phyloP scores from a whole-genome alignment of 495 filamentous ascomycete genomes.

The Amniculicola lignicola region DNA sequence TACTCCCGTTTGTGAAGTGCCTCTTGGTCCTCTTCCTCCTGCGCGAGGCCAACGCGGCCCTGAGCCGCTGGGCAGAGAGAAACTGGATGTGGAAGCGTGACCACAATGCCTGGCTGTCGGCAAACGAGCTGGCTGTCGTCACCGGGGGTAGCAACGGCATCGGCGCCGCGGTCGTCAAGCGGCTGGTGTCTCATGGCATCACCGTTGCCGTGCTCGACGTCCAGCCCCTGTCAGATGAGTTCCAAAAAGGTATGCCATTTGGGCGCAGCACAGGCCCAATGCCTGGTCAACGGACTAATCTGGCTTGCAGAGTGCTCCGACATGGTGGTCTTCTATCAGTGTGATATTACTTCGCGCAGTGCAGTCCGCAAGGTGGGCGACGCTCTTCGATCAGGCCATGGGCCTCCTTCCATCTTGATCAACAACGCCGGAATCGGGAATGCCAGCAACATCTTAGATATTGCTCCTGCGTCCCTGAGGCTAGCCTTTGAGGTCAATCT shows the following conservation, averaged over 20 bases:
- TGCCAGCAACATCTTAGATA: conserved; percentile 49
- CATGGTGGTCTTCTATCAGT: conserved; percentile 46
- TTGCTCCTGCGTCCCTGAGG: conserved; percentile 47
- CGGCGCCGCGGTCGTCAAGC: conserved; percentile 50
- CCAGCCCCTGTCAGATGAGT: conserved; percentile 22
- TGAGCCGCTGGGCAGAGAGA: conserved; percentile 49
- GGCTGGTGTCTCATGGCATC: conserved; percentile 48
- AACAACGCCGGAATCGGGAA: conserved; percentile 58
- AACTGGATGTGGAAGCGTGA: conserved; percentile 45
- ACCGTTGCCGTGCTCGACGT: conserved; percentile 48
- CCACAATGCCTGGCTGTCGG: conserved; percentile 43
- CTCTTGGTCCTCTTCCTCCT: conserved; percentile 37
- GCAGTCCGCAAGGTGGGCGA: conserved; percentile 47
- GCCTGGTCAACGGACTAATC: conserved; percentile 1
- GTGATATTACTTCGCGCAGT: conserved; percentile 53
- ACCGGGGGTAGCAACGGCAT: conserved; percentile 60
- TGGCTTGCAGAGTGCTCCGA: conserved; percentile 1
- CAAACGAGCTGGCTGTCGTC: conserved; percentile 54
- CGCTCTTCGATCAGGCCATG: conserved; percentile 47
- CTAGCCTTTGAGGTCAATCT: conserved; percentile 59
- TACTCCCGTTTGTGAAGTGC: conserved; percentile 27
- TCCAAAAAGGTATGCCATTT: conserved; percentile 14
- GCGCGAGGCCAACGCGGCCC: conserved; percentile 43
- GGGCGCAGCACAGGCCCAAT: neutral
- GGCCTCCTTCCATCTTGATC: conserved; percentile 55